phyloP scores from a whole-genome alignment of 306 rosid species.

The Ormosia semicastrata region DNA sequence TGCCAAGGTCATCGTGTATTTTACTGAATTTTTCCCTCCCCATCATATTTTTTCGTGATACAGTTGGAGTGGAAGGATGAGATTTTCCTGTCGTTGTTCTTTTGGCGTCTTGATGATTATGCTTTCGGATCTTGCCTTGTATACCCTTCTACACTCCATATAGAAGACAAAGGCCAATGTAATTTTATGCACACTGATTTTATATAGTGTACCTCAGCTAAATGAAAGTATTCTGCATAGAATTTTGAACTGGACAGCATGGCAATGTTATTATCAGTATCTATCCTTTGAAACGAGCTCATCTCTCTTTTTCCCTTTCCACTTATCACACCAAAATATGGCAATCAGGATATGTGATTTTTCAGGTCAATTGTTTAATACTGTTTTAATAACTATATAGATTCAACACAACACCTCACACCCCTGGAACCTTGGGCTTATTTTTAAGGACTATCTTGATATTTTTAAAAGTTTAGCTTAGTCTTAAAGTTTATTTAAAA shows the following conservation, averaged over 20 bases:
- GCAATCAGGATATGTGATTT: slow-evolving; percentile 22
- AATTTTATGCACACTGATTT: slow-evolving; percentile 55
- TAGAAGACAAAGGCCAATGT: slow-evolving; percentile 44
- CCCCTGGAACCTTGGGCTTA: background rate
- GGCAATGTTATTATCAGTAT: slow-evolving; percentile 17
- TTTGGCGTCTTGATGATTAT: slow-evolving; percentile 33
- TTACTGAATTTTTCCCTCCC: slow-evolving; percentile 33
- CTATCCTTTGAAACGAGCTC: slow-evolving; percentile 11
- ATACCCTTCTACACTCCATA: slow-evolving; percentile 42
- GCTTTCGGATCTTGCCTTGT: slow-evolving; percentile 44
- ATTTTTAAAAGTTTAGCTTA: too few relatives aligned
- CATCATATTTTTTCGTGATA: slow-evolving; percentile 38
- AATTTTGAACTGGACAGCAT: slow-evolving; percentile 31
- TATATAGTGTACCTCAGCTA: slow-evolving; percentile 49
- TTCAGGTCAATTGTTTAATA: slow-evolving; percentile 2
- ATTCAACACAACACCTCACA: background rate
- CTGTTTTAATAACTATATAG: background rate
- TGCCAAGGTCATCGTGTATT: slow-evolving; percentile 39
- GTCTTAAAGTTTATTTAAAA: too few relatives aligned
- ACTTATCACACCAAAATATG: background rate
- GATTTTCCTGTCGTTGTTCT: slow-evolving; percentile 34
- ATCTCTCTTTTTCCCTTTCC: background rate
- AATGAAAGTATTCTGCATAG: slow-evolving; percentile 33
- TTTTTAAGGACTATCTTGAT: too few relatives aligned
- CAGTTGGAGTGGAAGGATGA: slow-evolving; percentile 50